A percentile compares a stretch with the other conserved stretches of the same genome.
Conservation (phyloP, 768 basidiomycete species). For the Xerocomellus chrysenteron region DNA sequence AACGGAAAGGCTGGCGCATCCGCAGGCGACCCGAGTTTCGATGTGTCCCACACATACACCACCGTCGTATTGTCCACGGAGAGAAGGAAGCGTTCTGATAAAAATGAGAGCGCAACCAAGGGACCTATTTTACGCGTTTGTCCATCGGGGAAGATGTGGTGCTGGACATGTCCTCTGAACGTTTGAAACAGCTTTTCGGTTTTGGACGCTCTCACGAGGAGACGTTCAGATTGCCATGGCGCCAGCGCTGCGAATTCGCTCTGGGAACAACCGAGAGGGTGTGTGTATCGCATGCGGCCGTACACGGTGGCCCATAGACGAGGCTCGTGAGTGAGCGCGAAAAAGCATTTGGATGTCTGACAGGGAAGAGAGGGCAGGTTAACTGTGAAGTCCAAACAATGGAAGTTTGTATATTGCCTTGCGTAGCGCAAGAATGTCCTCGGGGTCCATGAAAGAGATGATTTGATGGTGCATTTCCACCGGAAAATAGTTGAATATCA, state of each 20-base stretch:
- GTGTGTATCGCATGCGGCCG: slow-evolving; percentile 1
- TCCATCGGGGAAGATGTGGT: background rate
- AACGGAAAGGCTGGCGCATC: background rate
- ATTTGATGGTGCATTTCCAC: slow-evolving; percentile 6
- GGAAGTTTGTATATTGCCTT: slow-evolving; percentile 1
- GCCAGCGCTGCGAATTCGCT: slow-evolving; percentile 5
- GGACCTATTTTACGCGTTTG: background rate
- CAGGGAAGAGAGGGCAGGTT: background rate
- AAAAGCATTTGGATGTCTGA: slow-evolving; percentile 12
- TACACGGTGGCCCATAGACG: slow-evolving; percentile 4
- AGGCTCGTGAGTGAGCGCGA: background rate
- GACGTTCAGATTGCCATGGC: background rate
- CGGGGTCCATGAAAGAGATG: slow-evolving; percentile 1
- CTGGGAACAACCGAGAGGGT: background rate
- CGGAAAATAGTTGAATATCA: background rate
- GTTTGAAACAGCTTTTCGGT: slow-evolving; percentile 1
- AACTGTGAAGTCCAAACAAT: background rate
- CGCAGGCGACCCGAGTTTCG: background rate
- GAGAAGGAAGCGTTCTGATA: slow-evolving; percentile 13
- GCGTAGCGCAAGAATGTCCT: slow-evolving; percentile 7
- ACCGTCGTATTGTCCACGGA: slow-evolving; percentile 5
- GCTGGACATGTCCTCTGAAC: background rate
- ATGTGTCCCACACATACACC: slow-evolving; percentile 16
- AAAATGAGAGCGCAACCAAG: background rate
- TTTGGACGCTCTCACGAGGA: slow-evolving; percentile 8